Conservation (phyloP, 257 asterid genomes). For the Nicotiana paniculata region DNA sequence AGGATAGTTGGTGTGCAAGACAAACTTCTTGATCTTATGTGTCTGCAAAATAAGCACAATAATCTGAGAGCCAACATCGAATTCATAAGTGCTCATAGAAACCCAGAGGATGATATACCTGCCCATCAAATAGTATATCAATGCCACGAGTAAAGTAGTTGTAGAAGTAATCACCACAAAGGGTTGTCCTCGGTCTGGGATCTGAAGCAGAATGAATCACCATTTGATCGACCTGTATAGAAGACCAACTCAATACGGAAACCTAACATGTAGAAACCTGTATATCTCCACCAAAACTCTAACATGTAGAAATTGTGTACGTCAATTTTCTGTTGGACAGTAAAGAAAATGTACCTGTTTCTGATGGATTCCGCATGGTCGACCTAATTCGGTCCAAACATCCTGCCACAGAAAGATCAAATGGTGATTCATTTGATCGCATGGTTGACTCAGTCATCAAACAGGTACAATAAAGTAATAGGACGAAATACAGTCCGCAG, state of each 20-base stretch:
- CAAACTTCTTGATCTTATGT: slow-evolving; percentile 71
- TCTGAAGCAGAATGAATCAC: slow-evolving; percentile 78
- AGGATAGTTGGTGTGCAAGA: slow-evolving; percentile 84
- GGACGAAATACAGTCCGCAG: neutral
- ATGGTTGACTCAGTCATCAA: neutral
- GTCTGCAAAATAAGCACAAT: slow-evolving; percentile 39
- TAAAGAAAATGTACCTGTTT: slow-evolving; percentile 43
- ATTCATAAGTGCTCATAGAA: neutral
- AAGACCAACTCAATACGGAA: slow-evolving; percentile 12
- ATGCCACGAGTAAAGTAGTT: slow-evolving; percentile 71
- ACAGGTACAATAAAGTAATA: neutral
- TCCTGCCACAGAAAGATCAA: slow-evolving; percentile 29
- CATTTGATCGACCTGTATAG: slow-evolving; percentile 74
- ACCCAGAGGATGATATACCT: slow-evolving; percentile 31
- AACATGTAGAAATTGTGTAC: neutral
- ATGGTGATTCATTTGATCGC: neutral
- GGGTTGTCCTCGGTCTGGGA: slow-evolving; percentile 65
- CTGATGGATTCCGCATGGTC: slow-evolving; percentile 83
- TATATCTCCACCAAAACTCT: neutral
- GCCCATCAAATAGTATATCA: slow-evolving; percentile 77
- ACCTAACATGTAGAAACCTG: neutral
- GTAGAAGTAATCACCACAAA: slow-evolving; percentile 76
- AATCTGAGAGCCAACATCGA: neutral
- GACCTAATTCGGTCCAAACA: slow-evolving; percentile 86
- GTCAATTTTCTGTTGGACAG: neutral